phyloP scores from a whole-genome alignment of 2,329 filamentous ascomycete genomes.

The Sporothrix mexicana region DNA sequence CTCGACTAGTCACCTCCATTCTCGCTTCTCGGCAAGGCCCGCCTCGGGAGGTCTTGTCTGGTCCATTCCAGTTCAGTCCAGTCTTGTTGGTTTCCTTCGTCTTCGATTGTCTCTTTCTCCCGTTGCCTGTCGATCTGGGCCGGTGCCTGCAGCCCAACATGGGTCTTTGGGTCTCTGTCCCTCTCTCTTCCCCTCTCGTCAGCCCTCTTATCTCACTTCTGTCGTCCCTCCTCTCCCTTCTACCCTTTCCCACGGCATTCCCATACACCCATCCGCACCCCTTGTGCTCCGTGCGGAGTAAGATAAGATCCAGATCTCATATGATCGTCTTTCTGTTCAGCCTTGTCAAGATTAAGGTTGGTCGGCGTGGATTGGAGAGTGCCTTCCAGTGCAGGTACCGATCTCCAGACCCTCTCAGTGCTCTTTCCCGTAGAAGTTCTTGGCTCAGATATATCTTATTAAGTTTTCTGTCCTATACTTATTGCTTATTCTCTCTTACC shows the following conservation, averaged over 20 bases:
- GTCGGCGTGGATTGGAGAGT: background rate
- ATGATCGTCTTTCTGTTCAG: constrained; percentile 19
- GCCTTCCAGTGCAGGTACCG: background rate
- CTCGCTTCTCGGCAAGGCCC: constrained; percentile 11
- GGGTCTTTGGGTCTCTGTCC: no score
- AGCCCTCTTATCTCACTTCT: background rate
- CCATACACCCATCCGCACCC: constrained; percentile 2
- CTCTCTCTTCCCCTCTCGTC: background rate
- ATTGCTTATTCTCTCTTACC: no score
- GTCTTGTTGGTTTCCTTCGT: background rate
- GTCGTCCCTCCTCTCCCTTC: background rate
- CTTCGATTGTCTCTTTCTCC: background rate
- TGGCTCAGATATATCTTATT: background rate
- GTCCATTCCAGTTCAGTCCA: background rate
- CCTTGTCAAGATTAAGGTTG: constrained; percentile 18
- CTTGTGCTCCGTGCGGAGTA: constrained; percentile 18
- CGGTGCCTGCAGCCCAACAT: constrained; percentile 20
- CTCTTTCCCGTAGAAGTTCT: background rate
- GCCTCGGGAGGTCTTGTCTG: constrained; percentile 8
- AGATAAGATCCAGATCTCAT: constrained; percentile 20
- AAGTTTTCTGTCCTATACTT: no score
- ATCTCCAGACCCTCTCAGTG: background rate
- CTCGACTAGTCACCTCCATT: background rate
- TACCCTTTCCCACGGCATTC: background rate
- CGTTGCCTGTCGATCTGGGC: constrained; percentile 17